Conservation (phyloP, 768 basidiomycete species). For the Chalciporus piperatus region DNA sequence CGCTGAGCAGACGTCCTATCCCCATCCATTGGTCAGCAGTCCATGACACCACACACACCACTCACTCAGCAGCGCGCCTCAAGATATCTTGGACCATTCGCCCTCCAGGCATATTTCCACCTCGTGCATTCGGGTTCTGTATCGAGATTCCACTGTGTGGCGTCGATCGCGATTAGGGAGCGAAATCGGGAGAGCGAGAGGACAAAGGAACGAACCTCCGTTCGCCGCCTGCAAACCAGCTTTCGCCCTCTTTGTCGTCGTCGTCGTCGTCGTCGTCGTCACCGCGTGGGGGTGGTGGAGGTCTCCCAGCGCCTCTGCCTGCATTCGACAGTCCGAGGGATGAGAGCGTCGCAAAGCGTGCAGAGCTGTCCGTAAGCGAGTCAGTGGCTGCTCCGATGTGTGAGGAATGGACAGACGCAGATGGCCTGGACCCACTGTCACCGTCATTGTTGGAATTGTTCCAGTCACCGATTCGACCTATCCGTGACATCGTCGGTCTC, state of each 20-base stretch:
- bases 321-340: conserved; percentile 26
- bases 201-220: conserved; percentile 56
- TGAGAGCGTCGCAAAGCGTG: conserved; percentile 36
- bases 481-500: conserved; percentile 38
- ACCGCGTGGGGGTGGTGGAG: conserved; percentile 19
- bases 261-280: conserved; percentile 47
- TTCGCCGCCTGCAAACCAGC: conserved; percentile 94
- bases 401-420: conserved; percentile 9
- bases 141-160: conserved; percentile 76
- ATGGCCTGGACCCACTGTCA: conserved; percentile 21
- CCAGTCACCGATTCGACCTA: conserved; percentile 58
- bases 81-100: conserved; percentile 69
- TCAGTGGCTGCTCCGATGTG: background rate
- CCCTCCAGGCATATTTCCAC: conserved; percentile 47
- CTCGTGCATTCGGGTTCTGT: conserved; percentile 68
- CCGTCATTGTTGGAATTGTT: conserved; percentile 5
- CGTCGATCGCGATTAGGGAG: background rate
- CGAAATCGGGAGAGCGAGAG: background rate
- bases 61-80: conserved; percentile 77
- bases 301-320: conserved; percentile 1
- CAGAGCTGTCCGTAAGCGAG: conserved; percentile 11
- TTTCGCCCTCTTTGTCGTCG: conserved; percentile 53
- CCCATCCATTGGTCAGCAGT: conserved; percentile 2
- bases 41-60: conserved; percentile 8
- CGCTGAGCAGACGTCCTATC: conserved; percentile 21